Base-by-base conservation (phyloP, 2,329 filamentous ascomycete species). In the Pseudogymnoascus sp. region DNA sequence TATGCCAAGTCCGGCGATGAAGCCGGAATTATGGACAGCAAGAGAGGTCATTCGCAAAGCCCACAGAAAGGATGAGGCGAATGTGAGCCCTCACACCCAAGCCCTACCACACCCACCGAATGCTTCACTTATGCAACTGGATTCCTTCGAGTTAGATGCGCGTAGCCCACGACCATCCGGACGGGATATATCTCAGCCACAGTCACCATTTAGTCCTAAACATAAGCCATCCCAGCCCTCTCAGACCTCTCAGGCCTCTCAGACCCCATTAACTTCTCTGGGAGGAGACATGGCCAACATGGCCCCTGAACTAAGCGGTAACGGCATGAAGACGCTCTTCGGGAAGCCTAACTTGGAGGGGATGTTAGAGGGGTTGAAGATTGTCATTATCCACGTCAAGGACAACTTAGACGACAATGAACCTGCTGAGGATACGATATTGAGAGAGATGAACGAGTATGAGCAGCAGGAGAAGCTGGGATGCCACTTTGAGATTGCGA, bases 311-410 rank as follows among this genome's bases (percentile, higher is more conserved):
- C 49, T 56, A 34, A 36, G 49, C 16, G 49, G 49, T 7, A 28
- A 56, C 7, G 16, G 28, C 28, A 18, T 7, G n/a, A 56, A 18
- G 28, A 18, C n/a, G 4, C 49, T 11, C 3, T 28, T 34, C 7
- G 40, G 63, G 38, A 61, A 38, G 7, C 59, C 62, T 21, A 62
- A 62, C n/a, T 60, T 62, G 11, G 40, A 43, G 12, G 37, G 43
- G 12, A 63, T 63, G 5, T 79, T 99, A 3, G 78, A 81, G 61
- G 92, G 91, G 0, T 73, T 97, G 28, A 89, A 86, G 66, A 80
- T 99, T 1, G 87, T 97, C 60, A 85, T 97, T 63, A 97, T 97
- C 38, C 95, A 99, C 72, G 84, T 97, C 71, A 99, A 99, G 74
- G 93, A 97, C 67, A 88, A 84, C 21, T 77, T 97, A 63, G 79